A percentile compares a stretch with the other conserved stretches of the same genome.
Conservation (phyloP, 108 stramenopile species). For the Asterionellopsis glacialis region DNA sequence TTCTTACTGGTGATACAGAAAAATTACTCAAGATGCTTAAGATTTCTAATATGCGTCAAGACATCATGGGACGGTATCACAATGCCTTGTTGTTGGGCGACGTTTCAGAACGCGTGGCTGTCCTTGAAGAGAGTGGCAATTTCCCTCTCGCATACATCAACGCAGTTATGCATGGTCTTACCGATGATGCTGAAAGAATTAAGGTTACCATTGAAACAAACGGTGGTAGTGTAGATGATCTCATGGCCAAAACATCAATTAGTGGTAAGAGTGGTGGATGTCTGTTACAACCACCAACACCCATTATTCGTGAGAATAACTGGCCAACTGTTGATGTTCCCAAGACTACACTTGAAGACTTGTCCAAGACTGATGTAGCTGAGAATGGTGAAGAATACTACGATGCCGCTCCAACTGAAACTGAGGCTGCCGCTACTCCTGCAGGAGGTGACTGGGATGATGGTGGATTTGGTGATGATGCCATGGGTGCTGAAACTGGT, state of each 20-base stretch:
- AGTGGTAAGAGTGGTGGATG: conserved; percentile 43
- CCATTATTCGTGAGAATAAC: conserved; percentile 86
- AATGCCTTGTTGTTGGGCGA: conserved; percentile 96
- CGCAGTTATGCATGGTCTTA: conserved; percentile 88
- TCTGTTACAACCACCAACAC: conserved; percentile 95
- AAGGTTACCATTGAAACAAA: conserved; percentile 87
- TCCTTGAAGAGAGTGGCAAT: conserved; percentile 93
- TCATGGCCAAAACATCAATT: conserved; percentile 57
- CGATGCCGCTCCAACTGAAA: conserved; percentile 35
- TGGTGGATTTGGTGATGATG: conserved; percentile 38
- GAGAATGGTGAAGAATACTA: conserved; percentile 47
- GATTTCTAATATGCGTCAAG: conserved; percentile 93
- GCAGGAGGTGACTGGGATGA: conserved; percentile 43
- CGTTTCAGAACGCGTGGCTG: conserved; percentile 87
- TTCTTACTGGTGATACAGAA: conserved; percentile 90
- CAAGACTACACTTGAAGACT: conserved; percentile 84
- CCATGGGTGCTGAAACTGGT: conserved; percentile 6
- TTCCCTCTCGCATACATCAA: conserved; percentile 90
- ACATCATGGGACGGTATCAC: conserved; percentile 97
- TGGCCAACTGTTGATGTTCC: conserved; percentile 92
- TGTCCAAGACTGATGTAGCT: conserved; percentile 51
- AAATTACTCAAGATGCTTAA: conserved; percentile 97
- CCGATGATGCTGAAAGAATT: conserved; percentile 90
- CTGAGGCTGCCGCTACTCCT: conserved; percentile 34
- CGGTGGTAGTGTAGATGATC: conserved; percentile 68